Percentiles rank a stretch among this genome's conserved stretches.
phyloP scores from a whole-genome alignment of 768 basidiomycete genomes.

The Chalciporus piperatus region DNA sequence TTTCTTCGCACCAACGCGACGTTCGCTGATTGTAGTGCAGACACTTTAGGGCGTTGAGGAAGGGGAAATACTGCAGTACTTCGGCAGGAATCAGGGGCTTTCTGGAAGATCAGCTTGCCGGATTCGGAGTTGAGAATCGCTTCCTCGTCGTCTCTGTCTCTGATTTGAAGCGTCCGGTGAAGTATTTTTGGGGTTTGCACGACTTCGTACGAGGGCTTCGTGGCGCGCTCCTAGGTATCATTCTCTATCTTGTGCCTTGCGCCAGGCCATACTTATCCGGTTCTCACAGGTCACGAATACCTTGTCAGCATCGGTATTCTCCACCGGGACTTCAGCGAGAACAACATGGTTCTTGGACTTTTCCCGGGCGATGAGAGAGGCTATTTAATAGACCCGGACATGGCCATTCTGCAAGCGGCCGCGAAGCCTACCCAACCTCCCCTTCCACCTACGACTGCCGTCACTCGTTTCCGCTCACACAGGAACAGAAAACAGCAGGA shows the following conservation, averaged over 20 bases:
- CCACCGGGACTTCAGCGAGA: constrained; percentile 9
- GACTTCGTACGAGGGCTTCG: constrained; percentile 18
- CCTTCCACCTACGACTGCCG: too few relatives aligned
- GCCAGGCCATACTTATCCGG: too few relatives aligned
- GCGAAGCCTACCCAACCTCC: background rate
- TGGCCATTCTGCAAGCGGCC: constrained; percentile 4
- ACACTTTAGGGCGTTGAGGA: background rate
- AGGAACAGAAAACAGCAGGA: too few relatives aligned
- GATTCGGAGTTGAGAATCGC: background rate
- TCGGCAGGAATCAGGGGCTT: constrained; percentile 6
- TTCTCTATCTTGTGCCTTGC: too few relatives aligned
- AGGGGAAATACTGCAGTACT: background rate
- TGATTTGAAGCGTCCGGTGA: constrained; percentile 9
- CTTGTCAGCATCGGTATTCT: constrained; percentile 3
- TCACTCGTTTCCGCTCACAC: too few relatives aligned
- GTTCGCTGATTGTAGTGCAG: background rate
- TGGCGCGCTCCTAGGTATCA: constrained; percentile 4
- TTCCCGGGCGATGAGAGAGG: constrained; percentile 16
- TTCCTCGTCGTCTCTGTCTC: background rate
- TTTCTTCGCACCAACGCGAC: background rate
- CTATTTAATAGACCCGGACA: constrained; percentile 32
- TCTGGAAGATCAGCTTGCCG: background rate
- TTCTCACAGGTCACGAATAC: background rate
- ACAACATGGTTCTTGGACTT: constrained; percentile 23
- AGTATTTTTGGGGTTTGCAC: constrained; percentile 17